Percentiles rank a stretch among this genome's conserved stretches.
phyloP scores from a whole-genome alignment of 768 basidiomycete genomes.

The Serendipita vermifera region DNA sequence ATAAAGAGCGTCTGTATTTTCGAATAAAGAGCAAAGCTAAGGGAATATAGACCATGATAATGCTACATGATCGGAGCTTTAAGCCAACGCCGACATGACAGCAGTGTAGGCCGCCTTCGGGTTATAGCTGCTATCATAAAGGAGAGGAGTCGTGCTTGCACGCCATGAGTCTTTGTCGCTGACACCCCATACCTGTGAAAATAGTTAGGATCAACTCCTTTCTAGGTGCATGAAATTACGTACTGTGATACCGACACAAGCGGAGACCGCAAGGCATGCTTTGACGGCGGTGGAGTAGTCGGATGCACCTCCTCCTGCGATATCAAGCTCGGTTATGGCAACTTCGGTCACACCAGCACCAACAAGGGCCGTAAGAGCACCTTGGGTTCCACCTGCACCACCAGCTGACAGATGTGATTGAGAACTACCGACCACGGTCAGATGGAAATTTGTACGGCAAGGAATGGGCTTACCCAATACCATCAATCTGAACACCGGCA shows the following conservation, averaged over 20 bases:
- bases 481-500: slow-evolving; percentile 32
- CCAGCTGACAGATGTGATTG: slow-evolving; percentile 23
- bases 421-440: slow-evolving; percentile 20
- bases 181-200: neutral
- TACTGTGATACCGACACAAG: slow-evolving; percentile 35
- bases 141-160: slow-evolving; percentile 29
- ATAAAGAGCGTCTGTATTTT: too few relatives aligned
- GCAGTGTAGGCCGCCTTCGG: slow-evolving; percentile 30
- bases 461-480: slow-evolving; percentile 31
- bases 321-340: slow-evolving; percentile 37
- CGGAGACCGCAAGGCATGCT: slow-evolving; percentile 31
- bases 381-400: slow-evolving; percentile 30
- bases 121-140: slow-evolving; percentile 35
- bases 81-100: slow-evolving; percentile 20
- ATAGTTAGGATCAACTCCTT: slow-evolving; percentile 10
- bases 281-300: slow-evolving; percentile 35
- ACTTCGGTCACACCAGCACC: slow-evolving; percentile 30
- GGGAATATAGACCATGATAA: too few relatives aligned
- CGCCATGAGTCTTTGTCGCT: slow-evolving; percentile 34
- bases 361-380: slow-evolving; percentile 32
- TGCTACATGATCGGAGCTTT: too few relatives aligned
- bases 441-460: slow-evolving; percentile 36
- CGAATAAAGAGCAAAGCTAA: too few relatives aligned
- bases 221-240: slow-evolving; percentile 38
- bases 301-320: slow-evolving; percentile 20